Evolutionary conservation across 1,139 yeast species (phyloP), one percentile per base, ranked within the genome.

Genomic region (Geotrichum siamense): DNA sequence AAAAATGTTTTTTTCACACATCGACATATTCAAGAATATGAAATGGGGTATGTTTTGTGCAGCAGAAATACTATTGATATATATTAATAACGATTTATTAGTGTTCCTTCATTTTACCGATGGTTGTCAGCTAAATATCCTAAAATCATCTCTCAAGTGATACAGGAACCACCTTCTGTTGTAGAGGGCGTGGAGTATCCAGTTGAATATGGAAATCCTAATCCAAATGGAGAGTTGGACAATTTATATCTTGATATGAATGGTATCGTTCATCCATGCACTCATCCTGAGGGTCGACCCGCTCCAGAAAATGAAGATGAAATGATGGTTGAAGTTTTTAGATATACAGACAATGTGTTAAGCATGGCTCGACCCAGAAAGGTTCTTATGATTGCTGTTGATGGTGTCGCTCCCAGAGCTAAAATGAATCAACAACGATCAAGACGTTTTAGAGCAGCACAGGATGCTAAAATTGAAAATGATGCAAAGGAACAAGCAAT

Each of bases 371-470:
- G 96, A 56, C 99, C 99, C 0, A 70, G 98, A 47, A 87, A 89
- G 60, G 79, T 93, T 33, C 71, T 93, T 48, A 79, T 65, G 66
- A 89, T 93, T 64, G 98, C 99, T 3, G 87, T 93, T 51, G 99
- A 93, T 67, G 99, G 99, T 54, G 99, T 93, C 41, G 98, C 98
- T 0, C 99, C 99, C 41, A 74, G 99, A 59, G 99, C 99, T 22
- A 93, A 93, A 62, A 93, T 93, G 97, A 93, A 93, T 62, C 99
- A 93, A 65, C 99, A 93, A 65, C 79, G 99, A 64, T 83, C 98
- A 2, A 79, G 99, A 70, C 78, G 99, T 64, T 93, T 93, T 63
- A 73, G 98, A 63, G 79, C 96, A 12, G 98, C 98, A 0, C 77
- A 81, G 57, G 98, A 93, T 58, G 96, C 96, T 1, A 94, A 86